Evolutionary conservation across 148 eudicot genomes (phyloP), one percentile per base, ranked within the genome.

Genomic region (Spergularia bocconei): DNA sequence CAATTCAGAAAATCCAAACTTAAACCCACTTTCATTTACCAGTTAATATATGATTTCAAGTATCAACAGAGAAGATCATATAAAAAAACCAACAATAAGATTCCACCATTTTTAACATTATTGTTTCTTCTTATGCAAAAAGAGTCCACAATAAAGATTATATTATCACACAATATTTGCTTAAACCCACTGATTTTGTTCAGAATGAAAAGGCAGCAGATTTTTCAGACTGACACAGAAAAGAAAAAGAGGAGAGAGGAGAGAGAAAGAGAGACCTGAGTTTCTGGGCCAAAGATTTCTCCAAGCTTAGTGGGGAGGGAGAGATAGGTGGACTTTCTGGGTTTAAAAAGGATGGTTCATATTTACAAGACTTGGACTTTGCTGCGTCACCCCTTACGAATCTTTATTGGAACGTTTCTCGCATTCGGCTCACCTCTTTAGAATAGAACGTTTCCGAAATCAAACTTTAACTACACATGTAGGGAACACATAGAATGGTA

Each of bases 351-450:
- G 8, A 55, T 16, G 16, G 17, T 51, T 16, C 19, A 6, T 3
- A 55, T 55, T 4, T 55, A 55, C 13, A 55, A 55, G n/a, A 16
- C 29, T 58, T 58, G 62, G 62, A 58, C 25, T 58, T 58, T 58
- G 12, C 62, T 58, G 62, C 62, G 62, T 58, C 62, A 58, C 62
- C 62, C 62, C 62, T 58, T 58, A 58, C 62, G 62, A 58, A 58
- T 55, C 1, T 55, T 0, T 55, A 6, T 55, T 15, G n/a, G 20
- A 55, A 55, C 7, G 20, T 15, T 55, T 16, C 15, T 13, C 7
- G 59, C 7, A 14, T 55, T 15, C 21, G 25, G 62, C 62, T 11
- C 62, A 58, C 21, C 17, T 12, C 17, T 15, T 55, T 55, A 14
- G 58, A 55, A 55, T 55, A 29, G 36, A 29, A 29, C 36, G 36